phyloP scores from a whole-genome alignment of 805 yeast genomes.

The Kodamaea kaohsiungensis region DNA sequence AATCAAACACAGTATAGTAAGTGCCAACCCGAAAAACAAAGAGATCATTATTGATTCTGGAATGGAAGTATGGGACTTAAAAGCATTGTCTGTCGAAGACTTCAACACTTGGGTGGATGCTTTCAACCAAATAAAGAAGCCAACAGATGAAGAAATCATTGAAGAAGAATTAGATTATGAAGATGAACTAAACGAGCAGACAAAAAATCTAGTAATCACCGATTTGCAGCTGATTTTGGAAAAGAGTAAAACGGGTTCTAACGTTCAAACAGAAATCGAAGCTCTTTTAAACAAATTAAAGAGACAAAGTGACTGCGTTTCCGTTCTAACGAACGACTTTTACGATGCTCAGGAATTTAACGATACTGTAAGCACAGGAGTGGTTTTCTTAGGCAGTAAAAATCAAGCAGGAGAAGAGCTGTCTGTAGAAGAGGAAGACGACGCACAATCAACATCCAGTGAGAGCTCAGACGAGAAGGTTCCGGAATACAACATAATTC shows the following conservation, averaged over 20 bases:
- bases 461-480: conserved; percentile 11
- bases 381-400: conserved; percentile 46
- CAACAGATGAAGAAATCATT: conserved; percentile 4
- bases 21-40: conserved; percentile 67
- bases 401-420: conserved; percentile 8
- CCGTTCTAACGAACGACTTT: conserved; percentile 33
- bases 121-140: conserved; percentile 53
- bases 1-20: conserved; percentile 74
- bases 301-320: conserved; percentile 22
- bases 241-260: conserved; percentile 1
- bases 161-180: conserved; percentile 13
- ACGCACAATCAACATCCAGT: conserved; percentile 16
- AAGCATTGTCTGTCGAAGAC: conserved; percentile 62
- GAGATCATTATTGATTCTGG: conserved; percentile 90
- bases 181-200: conserved; percentile 5
- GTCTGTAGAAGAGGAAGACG: not conserved
- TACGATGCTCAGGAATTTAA: conserved; percentile 68
- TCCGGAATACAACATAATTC: not conserved
- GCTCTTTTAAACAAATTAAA: conserved; percentile 1
- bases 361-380: conserved; percentile 51
- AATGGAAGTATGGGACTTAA: conserved; percentile 89
- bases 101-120: conserved; percentile 86
- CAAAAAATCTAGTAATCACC: conserved; percentile 3
- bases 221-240: conserved; percentile 7
- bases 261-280: conserved; percentile 2